Base-by-base conservation (phyloP, 805 yeast species). In the Teunomyces kruisii region DNA sequence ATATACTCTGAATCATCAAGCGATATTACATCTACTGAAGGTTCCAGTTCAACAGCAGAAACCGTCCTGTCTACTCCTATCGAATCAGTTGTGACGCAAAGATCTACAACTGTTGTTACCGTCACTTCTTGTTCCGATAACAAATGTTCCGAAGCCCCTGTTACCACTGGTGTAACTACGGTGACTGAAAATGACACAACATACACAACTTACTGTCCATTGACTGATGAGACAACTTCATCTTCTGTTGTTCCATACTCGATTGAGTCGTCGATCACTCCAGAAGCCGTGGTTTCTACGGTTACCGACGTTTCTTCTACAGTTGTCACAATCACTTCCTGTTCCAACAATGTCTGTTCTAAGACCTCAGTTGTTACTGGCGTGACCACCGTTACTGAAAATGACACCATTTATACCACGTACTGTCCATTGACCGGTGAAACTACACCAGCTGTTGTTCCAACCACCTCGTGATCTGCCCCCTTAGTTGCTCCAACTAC, bases 91-190 rank as follows among this genome's bases (percentile, higher is more conserved):
- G 22, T 19, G 22, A 19, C 22, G 6, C 10, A 28, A 6, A 17
- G 32, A 13, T 27, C 28, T 33, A 64, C 70, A 40, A 63, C 67
- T 22, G 48, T 62, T 40, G 47, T 65, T 40, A 66, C 70, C 48
- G 55, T 63, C 48, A 64, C 73, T 42, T 59, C 69, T 39, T 68
- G 74, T 54, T 52, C 63, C 15, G 59, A 60, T 47, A 44, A 63
- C 58, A 51, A 43, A 33, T 68, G 75, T 49, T 13, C 43, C 7
- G 47, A 27, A 10, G 47, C 43, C 10, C 49, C 59, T 39, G 48
- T 44, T 17, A 64, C 70, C 51, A 67, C 72, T 39, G 70, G 70
- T 58, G 48, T 64, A 31, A 65, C 70, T 54, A 65, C 70, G 39
- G 62, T 65, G 48, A 65, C 68, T 48, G 61, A 58, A 44, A 52